A percentile compares a stretch with the other conserved stretches of the same genome.
phyloP scores from a whole-genome alignment of 2,329 filamentous ascomycete species.

The Cladophialophora immunda region DNA sequence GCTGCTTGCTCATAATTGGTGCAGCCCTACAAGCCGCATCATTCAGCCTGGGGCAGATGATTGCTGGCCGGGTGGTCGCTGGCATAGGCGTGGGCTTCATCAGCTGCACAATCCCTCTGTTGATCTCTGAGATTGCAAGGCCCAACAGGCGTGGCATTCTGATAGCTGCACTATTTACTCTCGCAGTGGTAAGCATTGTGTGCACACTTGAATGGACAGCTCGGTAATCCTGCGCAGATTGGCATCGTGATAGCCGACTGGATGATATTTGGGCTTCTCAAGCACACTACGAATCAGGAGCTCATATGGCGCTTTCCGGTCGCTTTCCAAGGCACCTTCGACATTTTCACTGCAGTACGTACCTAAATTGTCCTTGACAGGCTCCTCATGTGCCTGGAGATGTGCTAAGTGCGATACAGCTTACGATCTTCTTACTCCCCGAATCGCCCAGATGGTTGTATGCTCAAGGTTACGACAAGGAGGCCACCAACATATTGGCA shows the following conservation, averaged over 20 bases:
- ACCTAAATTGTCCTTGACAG: neutral
- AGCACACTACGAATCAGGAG: neutral
- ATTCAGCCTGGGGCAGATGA: constrained; percentile 54
- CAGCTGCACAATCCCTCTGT: constrained; percentile 55
- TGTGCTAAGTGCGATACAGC: neutral
- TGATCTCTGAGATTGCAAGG: constrained; percentile 7
- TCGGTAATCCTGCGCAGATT: neutral
- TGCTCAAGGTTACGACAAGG: constrained; percentile 52
- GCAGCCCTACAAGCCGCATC: constrained; percentile 49
- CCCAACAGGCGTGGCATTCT: constrained; percentile 6
- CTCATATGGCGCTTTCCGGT: neutral
- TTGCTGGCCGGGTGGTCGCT: constrained; percentile 57
- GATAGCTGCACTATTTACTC: constrained; percentile 3
- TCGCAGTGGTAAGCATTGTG: constrained; percentile 6
- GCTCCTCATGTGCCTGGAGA: neutral
- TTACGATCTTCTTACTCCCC: constrained; percentile 50
- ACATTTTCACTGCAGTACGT: neutral
- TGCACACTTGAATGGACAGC: neutral
- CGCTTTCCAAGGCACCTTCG: neutral
- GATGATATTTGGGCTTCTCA: constrained; percentile 2
- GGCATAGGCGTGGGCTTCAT: constrained; percentile 61
- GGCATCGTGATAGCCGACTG: constrained; percentile 12
- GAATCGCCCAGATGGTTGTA: constrained; percentile 60
- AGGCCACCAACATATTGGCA: constrained; percentile 49
- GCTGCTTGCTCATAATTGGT: constrained; percentile 52